phyloP scores from a whole-genome alignment of 768 basidiomycete species.

The Pilatotrama ljubarskyi region DNA sequence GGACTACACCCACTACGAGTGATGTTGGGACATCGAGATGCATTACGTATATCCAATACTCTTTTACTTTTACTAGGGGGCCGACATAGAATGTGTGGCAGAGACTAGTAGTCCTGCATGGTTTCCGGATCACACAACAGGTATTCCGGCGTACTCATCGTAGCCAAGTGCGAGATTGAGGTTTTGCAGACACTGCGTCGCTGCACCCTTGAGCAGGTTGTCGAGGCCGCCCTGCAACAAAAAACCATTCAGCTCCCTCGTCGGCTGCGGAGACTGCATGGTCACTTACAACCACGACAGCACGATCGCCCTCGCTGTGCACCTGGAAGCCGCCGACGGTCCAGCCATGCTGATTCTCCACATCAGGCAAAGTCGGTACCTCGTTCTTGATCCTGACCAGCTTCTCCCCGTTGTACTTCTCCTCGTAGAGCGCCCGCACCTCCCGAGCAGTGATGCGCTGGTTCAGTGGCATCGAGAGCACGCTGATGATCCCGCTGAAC shows the following conservation, averaged over 20 bases:
- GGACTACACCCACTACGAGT: too few species aligned
- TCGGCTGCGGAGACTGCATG: neutral
- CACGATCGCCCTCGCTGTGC: constrained; percentile 83
- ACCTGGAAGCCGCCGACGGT: constrained; percentile 92
- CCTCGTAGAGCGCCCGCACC: constrained; percentile 70
- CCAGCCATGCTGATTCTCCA: constrained; percentile 87
- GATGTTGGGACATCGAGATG: too few species aligned
- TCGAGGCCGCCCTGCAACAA: constrained; percentile 82
- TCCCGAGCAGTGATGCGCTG: constrained; percentile 69
- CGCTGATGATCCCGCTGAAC: constrained; percentile 95
- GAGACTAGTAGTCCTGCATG: too few species aligned
- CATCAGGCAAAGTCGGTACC: constrained; percentile 72
- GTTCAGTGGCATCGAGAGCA: constrained; percentile 78
- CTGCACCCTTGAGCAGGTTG: constrained; percentile 96
- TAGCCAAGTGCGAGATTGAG: constrained; percentile 88
- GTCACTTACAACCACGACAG: constrained; percentile 83
- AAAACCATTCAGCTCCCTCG: neutral
- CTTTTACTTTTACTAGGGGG: neutral
- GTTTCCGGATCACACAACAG: constrained; percentile 32
- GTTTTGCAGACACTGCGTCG: constrained; percentile 97
- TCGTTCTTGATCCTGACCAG: constrained; percentile 67
- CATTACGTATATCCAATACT: constrained; percentile 4
- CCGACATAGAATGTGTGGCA: too few species aligned
- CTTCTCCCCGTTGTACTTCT: constrained; percentile 73
- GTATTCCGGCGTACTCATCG: constrained; percentile 82